Percentiles rank a stretch among this genome's conserved stretches.
These are phyloP conservation scores for Solanum hybrid DNA, from an alignment of 305 asterid genomes.

Conservation along the genomic window DNA sequence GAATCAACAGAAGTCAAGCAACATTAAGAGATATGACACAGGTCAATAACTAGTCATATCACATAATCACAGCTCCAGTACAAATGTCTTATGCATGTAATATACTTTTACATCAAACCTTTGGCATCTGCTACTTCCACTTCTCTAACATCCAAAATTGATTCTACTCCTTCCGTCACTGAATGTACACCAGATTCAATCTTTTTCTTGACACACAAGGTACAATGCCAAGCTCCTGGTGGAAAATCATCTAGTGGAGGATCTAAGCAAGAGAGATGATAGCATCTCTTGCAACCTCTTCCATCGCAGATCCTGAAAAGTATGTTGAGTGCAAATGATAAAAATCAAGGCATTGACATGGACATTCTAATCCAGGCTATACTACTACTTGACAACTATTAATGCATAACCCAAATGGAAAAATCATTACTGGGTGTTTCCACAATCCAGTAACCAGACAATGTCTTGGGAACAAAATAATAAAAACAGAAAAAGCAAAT, in stretches of 20 bases:
- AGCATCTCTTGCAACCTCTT: constrained; percentile 48
- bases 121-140: constrained; percentile 41
- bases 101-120: constrained; percentile 27
- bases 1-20: neutral
- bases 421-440: neutral
- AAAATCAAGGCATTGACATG: constrained; percentile 1
- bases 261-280: constrained; percentile 46
- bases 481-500: constrained; percentile 2
- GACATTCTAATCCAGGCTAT: constrained; percentile 2
- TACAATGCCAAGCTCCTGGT: constrained; percentile 64
- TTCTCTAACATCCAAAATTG: constrained; percentile 50
- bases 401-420: neutral
- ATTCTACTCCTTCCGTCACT: constrained; percentile 57
- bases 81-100: neutral
- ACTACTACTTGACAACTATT: neutral
- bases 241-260: constrained; percentile 32
- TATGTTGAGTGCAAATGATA: constrained; percentile 13
- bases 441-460: constrained; percentile 2
- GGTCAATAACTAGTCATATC: neutral
- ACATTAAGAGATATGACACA: neutral
- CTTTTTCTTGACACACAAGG: constrained; percentile 53
- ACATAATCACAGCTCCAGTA: neutral
- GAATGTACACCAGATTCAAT: constrained; percentile 50
- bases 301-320: constrained; percentile 52
- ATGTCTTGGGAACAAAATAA: neutral